Conservation (phyloP, 2,329 filamentous ascomycete species). For the Colletotrichum simmondsii region DNA sequence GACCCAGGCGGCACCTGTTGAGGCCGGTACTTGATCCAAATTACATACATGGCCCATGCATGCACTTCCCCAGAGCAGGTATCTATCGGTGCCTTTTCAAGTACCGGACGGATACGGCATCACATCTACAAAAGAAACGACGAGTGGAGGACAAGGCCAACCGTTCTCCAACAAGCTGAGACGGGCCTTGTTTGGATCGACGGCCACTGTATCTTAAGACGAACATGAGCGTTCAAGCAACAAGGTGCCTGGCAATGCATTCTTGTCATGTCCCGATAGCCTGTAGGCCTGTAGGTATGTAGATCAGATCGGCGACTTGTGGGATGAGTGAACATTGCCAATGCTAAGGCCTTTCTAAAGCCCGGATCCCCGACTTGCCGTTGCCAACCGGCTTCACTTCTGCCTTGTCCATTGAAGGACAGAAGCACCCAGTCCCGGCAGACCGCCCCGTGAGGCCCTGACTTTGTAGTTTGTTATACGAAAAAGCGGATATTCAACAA, state of each 20-base stretch:
- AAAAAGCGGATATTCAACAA: constrained; percentile 15
- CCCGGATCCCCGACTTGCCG: constrained; percentile 6
- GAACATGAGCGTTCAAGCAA: constrained; percentile 9
- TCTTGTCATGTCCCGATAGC: not conserved
- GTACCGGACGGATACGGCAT: not conserved
- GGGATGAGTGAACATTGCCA: not conserved
- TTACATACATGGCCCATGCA: constrained; percentile 31
- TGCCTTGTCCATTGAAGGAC: constrained; percentile 16
- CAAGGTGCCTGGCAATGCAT: not conserved
- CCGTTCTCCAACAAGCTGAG: constrained; percentile 22
- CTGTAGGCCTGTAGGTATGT: not conserved
- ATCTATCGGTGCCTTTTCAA: constrained; percentile 11
- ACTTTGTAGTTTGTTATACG: not conserved
- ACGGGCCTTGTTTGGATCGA: constrained; percentile 18
- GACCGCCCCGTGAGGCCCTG: constrained; percentile 1
- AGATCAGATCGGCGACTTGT: not conserved
- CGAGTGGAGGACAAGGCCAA: not conserved
- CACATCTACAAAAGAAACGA: constrained; percentile 10
- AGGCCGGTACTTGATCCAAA: constrained; percentile 28
- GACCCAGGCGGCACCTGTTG: constrained; percentile 15
- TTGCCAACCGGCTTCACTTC: not conserved
- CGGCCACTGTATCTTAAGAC: not conserved
- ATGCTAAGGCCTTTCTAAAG: constrained; percentile 1
- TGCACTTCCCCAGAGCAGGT: constrained; percentile 17
- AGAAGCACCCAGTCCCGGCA: not conserved